Conservation (phyloP, 257 asterid genomes). For the Capsicum pubescens region DNA sequence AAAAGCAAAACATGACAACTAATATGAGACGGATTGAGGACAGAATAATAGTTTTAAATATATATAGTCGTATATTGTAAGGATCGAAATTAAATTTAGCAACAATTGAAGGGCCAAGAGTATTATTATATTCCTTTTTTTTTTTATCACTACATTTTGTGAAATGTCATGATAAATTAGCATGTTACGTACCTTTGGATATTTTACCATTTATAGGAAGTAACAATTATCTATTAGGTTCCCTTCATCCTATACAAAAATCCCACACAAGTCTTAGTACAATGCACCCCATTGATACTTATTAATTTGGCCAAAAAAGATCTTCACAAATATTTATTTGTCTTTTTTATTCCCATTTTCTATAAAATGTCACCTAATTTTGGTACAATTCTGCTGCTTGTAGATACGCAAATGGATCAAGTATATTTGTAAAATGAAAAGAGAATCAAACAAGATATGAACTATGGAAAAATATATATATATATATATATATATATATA, state of each 20-base stretch:
- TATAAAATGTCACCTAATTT: slow-evolving; percentile 34
- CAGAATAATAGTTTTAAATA: too few relatives aligned
- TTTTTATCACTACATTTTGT: neutral
- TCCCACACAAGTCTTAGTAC: slow-evolving; percentile 23
- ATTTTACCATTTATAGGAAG: neutral
- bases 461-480: too few relatives aligned
- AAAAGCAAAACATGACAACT: too few relatives aligned
- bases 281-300: slow-evolving; percentile 21
- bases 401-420: slow-evolving; percentile 19
- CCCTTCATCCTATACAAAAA: slow-evolving; percentile 20
- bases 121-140: neutral
- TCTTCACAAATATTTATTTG: neutral
- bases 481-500: too few relatives aligned
- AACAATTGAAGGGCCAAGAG: neutral
- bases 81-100: too few relatives aligned
- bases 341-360: neutral
- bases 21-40: too few relatives aligned
- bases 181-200: too few relatives aligned
- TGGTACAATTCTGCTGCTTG: slow-evolving; percentile 28
- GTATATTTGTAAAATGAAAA: neutral
- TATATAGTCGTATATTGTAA: too few relatives aligned
- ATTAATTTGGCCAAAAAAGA: neutral
- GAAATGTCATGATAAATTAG: neutral
- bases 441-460: slow-evolving; percentile 12
- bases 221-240: neutral